Evolutionary conservation across 345 rosid genomes (phyloP), one percentile per base, ranked within the genome.

Genomic region (Erucastrum elatum): DNA sequence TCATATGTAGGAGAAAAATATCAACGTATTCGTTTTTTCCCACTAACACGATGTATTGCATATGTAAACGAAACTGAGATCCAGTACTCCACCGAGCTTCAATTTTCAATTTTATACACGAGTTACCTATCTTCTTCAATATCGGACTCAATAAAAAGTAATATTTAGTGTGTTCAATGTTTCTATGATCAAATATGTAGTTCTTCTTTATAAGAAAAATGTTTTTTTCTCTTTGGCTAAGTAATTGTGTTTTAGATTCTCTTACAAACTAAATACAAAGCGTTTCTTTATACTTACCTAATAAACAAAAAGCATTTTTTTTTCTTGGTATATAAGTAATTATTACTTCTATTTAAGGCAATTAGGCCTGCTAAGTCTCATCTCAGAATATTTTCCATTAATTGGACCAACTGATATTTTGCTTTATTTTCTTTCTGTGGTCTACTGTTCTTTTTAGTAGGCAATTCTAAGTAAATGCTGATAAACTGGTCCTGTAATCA

Each of bases 401-500:
- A 59, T 2, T 66, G 31, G 63, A 75, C 64, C 83, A 80, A 64
- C 75, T 75, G 66, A 78, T 65, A 79, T 49, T 31, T 72, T 51
- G 9, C 17, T 33, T 78, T 21, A 0, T 21, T 33, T 17, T 33
- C 51, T 83, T 78, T 77, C 30, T 72, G 56, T 82, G 75, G 79
- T 70, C 80, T 76, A 62, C 76, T 74, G 71, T 39, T 71, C 53
- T 68, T 80, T 77, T 65, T 10, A 33, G 33, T 78, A 71, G 56
- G 41, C 70, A 29, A 64, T 70, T 73, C 70, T 15, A 61, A 70
- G 60, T 62, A 30, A 68, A 15, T 66, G 67, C 75, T 25, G 68
- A 29, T 78, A 77, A 85, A 79, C 91, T 87, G 90, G 83, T 82
- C 83, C 82, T 81, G 77, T 83, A 90, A 90, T 88, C 90, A 90